Conservation (phyloP, 2,329 filamentous ascomycete genomes). For the Ophiostoma perfectum region DNA sequence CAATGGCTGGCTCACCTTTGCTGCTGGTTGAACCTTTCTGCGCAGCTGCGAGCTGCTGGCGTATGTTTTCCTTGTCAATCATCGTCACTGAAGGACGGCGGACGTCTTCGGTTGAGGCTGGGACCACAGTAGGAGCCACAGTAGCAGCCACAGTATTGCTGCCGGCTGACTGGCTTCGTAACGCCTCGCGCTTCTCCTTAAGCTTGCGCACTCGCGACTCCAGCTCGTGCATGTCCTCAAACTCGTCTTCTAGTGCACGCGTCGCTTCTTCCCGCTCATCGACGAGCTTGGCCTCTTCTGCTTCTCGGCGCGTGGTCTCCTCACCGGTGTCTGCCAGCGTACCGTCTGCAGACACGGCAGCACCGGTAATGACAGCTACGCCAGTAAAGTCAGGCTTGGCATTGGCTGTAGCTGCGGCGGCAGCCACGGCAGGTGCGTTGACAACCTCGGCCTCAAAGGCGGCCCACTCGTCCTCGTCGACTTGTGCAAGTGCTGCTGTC, state of each 20-base stretch:
- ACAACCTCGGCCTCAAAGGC: slow-evolving; percentile 71
- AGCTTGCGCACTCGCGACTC: slow-evolving; percentile 64
- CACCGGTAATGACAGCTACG: slow-evolving; percentile 59
- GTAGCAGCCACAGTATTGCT: neutral
- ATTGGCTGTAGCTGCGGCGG: too few species aligned
- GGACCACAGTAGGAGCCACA: neutral
- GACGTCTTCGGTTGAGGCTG: slow-evolving; percentile 15
- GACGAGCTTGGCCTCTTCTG: slow-evolving; percentile 51
- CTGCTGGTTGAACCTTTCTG: slow-evolving; percentile 33
- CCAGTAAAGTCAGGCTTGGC: slow-evolving; percentile 24
- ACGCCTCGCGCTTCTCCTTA: slow-evolving; percentile 64
- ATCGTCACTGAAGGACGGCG: slow-evolving; percentile 19
- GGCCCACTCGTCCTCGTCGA: slow-evolving; percentile 79
- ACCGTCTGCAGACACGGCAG: slow-evolving; percentile 61
- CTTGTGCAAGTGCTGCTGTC: slow-evolving; percentile 21
- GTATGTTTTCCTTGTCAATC: slow-evolving; percentile 22
- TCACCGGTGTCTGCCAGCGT: slow-evolving; percentile 44
- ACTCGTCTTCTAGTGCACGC: slow-evolving; percentile 67
- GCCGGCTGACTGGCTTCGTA: slow-evolving; percentile 37
- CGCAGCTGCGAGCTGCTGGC: slow-evolving; percentile 27
- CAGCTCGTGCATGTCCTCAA: slow-evolving; percentile 76
- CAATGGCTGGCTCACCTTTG: slow-evolving; percentile 40
- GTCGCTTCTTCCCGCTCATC: slow-evolving; percentile 72
- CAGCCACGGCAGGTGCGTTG: slow-evolving; percentile 46
- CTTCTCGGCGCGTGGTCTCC: slow-evolving; percentile 45